These are phyloP conservation scores for Pisolithus tinctorius DNA, from an alignment of 768 basidiomycete genomes.

Conservation along the genomic window DNA sequence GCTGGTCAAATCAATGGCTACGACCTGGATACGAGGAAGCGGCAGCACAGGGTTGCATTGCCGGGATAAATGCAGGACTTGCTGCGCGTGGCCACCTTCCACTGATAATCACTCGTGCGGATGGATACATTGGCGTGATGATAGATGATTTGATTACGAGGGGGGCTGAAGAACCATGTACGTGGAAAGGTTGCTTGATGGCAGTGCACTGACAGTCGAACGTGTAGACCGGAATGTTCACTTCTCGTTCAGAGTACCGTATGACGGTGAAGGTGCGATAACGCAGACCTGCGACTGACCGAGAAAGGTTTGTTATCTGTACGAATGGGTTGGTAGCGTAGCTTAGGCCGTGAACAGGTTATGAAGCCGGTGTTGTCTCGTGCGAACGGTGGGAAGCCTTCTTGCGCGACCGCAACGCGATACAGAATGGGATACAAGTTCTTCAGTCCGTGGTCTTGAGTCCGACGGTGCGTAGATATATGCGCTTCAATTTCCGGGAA, in stretches of 20 bases:
- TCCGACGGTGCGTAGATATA: constrained; percentile 31
- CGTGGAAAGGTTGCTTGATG: constrained; percentile 6
- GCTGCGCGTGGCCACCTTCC: constrained; percentile 49
- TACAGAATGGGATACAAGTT: constrained; percentile 28
- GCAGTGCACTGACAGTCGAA: not conserved
- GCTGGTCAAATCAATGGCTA: constrained; percentile 91
- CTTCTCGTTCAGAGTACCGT: constrained; percentile 84
- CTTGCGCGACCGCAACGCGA: constrained; percentile 23
- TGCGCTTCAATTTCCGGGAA: not conserved
- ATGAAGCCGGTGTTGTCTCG: constrained; percentile 35
- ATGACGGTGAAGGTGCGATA: constrained; percentile 85
- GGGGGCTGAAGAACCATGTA: constrained; percentile 89
- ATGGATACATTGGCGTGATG: constrained; percentile 86
- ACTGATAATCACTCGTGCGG: constrained; percentile 69
- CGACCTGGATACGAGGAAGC: constrained; percentile 95
- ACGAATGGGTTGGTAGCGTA: not conserved
- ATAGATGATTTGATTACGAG: constrained; percentile 86
- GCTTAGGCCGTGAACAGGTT: constrained; percentile 23
- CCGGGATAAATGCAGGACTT: constrained; percentile 84
- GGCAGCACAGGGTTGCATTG: constrained; percentile 82
- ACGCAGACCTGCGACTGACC: constrained; percentile 80
- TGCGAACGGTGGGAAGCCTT: constrained; percentile 39
- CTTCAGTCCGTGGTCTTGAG: constrained; percentile 30
- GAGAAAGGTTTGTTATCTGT: constrained; percentile 47
- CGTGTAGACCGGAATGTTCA: constrained; percentile 86